phyloP scores from a whole-genome alignment of 257 asterid species.

The Scutellaria barbata region DNA sequence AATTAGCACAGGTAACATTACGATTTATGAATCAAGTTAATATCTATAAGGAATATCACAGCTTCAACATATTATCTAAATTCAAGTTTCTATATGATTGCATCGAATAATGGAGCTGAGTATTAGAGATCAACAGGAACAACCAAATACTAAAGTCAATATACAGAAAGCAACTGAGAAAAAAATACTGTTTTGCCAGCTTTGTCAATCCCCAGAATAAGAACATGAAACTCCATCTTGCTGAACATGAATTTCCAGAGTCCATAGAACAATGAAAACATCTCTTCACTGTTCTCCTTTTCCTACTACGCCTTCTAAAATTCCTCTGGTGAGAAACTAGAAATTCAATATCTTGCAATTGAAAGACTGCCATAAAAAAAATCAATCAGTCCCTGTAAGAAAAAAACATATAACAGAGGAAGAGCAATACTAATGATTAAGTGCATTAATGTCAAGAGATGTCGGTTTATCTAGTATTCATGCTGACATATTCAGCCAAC shows the following conservation, averaged over 20 bases:
- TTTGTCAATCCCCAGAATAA: slow-evolving; percentile 94
- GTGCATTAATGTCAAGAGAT: background rate
- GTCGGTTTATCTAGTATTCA: background rate
- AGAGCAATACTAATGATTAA: background rate
- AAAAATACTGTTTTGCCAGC: slow-evolving; percentile 86
- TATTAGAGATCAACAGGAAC: background rate
- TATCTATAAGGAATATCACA: background rate
- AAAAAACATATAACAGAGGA: slow-evolving; percentile 14
- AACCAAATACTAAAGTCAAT: slow-evolving; percentile 17
- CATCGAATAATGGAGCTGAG: slow-evolving; percentile 4
- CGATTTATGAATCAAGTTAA: slow-evolving; percentile 1
- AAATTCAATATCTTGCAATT: slow-evolving; percentile 30
- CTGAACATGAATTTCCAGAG: slow-evolving; percentile 80
- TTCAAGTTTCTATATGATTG: background rate
- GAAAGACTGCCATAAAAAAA: slow-evolving; percentile 26
- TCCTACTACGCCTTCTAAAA: slow-evolving; percentile 25
- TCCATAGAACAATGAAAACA: slow-evolving; percentile 90
- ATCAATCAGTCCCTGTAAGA: background rate
- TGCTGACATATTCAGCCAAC: slow-evolving; percentile 12
- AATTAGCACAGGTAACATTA: background rate
- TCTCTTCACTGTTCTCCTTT: slow-evolving; percentile 41
- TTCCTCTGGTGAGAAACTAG: slow-evolving; percentile 31
- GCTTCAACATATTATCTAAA: background rate
- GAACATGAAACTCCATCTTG: slow-evolving; percentile 91
- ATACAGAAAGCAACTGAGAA: slow-evolving; percentile 24